These are phyloP conservation scores for Seminavis robusta DNA, from an alignment of 108 stramenopile genomes.

Conservation along the genomic window DNA sequence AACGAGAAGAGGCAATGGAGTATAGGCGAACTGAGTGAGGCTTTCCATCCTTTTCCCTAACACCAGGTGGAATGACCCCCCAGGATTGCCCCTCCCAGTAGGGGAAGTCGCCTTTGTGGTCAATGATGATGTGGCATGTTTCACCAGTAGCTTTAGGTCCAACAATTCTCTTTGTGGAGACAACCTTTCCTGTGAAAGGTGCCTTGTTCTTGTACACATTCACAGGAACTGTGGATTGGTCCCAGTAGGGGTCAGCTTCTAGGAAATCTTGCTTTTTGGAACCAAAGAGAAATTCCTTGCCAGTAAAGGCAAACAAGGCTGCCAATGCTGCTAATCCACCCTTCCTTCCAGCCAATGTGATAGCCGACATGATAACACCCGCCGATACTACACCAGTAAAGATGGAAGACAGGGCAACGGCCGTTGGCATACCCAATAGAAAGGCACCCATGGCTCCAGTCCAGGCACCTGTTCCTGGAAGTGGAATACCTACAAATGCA, in stretches of 20 bases:
- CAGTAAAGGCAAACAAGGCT: slow-evolving; percentile 57
- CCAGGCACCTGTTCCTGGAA: slow-evolving; percentile 97
- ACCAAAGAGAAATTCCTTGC: slow-evolving; percentile 53
- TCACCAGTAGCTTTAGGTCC: slow-evolving; percentile 97
- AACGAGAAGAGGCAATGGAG: slow-evolving; percentile 96
- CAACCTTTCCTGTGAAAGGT: slow-evolving; percentile 93
- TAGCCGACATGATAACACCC: slow-evolving; percentile 85
- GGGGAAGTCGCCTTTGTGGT: slow-evolving; percentile 95
- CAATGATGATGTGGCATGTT: slow-evolving; percentile 98
- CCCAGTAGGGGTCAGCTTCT: slow-evolving; percentile 92
- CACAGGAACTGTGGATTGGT: slow-evolving; percentile 85
- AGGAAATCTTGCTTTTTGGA: slow-evolving; percentile 84
- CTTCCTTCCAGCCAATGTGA: slow-evolving; percentile 77
- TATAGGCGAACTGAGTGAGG: slow-evolving; percentile 95
- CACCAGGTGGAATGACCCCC: slow-evolving; percentile 94
- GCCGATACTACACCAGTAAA: slow-evolving; percentile 91
- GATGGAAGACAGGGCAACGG: slow-evolving; percentile 81
- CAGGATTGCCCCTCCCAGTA: slow-evolving; percentile 98
- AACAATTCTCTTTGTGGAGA: slow-evolving; percentile 95
- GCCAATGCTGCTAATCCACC: slow-evolving; percentile 76
- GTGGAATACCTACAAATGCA: slow-evolving; percentile 93
- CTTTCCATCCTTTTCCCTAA: slow-evolving; percentile 93
- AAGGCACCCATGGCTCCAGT: slow-evolving; percentile 96
- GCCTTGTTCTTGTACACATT: slow-evolving; percentile 97
- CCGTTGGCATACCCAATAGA: slow-evolving; percentile 87